A percentile compares a stretch with the other conserved stretches of the same genome.
These are phyloP conservation scores for Salvia miltiorrhiza DNA, from an alignment of 257 asterid species.

Conservation along the genomic window DNA sequence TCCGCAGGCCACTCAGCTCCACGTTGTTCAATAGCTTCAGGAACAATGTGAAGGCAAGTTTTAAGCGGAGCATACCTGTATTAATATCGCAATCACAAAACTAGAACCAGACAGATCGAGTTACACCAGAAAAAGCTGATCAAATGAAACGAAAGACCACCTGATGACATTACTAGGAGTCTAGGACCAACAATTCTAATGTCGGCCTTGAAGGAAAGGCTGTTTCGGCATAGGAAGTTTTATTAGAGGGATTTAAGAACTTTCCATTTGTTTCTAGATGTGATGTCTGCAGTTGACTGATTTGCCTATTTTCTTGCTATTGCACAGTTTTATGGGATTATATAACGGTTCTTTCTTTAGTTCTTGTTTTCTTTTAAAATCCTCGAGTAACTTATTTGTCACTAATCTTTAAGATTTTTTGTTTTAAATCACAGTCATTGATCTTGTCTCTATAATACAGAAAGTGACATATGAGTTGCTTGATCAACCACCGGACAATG, in stretches of 20 bases:
- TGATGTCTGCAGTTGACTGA: not conserved
- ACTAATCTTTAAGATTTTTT: not conserved
- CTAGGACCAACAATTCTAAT: no score
- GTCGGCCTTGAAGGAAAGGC: no score
- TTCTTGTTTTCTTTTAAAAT: not conserved
- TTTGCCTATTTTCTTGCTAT: not conserved
- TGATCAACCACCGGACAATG: not conserved
- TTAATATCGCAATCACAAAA: conserved; percentile 6
- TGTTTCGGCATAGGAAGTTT: no score
- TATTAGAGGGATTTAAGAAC: not conserved
- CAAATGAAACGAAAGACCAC: no score
- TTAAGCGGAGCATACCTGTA: conserved; percentile 65
- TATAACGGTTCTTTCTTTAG: not conserved
- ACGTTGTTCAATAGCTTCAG: conserved; percentile 80
- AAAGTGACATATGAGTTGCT: not conserved
- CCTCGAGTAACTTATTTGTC: not conserved
- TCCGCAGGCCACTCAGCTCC: conserved; percentile 98
- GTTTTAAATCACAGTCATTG: no score
- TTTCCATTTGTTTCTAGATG: not conserved
- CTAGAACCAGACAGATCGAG: conserved; percentile 5
- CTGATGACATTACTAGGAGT: no score
- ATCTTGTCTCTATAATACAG: not conserved
- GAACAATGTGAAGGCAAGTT: conserved; percentile 65
- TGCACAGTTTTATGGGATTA: not conserved
- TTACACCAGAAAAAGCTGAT: no score